Conservation (phyloP, 805 yeast genomes). For the Yarrowia sp. region DNA sequence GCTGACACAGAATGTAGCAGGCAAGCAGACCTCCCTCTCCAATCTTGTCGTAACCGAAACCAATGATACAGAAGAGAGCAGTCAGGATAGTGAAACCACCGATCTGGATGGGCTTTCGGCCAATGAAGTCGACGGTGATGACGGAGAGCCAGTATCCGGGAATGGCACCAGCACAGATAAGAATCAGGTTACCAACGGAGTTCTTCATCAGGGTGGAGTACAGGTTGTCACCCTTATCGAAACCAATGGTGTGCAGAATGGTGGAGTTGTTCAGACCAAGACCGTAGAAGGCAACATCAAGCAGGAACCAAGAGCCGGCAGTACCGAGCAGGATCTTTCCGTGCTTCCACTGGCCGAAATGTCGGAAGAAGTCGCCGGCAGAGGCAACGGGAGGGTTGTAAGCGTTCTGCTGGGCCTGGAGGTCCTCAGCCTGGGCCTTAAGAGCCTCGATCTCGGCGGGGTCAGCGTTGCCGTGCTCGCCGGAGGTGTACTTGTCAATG, state of each 20-base stretch:
- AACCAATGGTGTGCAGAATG: slow-evolving; percentile 48
- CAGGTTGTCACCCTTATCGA: slow-evolving; percentile 65
- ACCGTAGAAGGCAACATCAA: slow-evolving; percentile 65
- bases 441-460: slow-evolving; percentile 46
- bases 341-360: slow-evolving; percentile 84
- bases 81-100: slow-evolving; percentile 58
- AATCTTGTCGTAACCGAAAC: slow-evolving; percentile 49
- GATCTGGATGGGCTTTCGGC: slow-evolving; percentile 58
- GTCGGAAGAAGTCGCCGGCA: slow-evolving; percentile 63
- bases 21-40: slow-evolving; percentile 44
- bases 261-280: slow-evolving; percentile 56
- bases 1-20: slow-evolving; percentile 57
- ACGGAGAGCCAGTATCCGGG: slow-evolving; percentile 64
- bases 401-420: slow-evolving; percentile 46
- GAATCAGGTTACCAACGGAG: slow-evolving; percentile 83
- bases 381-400: slow-evolving; percentile 71
- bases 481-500: slow-evolving; percentile 46
- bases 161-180: slow-evolving; percentile 86
- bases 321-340: slow-evolving; percentile 66
- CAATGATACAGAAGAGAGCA: slow-evolving; percentile 54
- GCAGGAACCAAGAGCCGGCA: slow-evolving; percentile 59
- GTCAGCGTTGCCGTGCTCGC: slow-evolving; percentile 52
- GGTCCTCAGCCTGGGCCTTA: slow-evolving; percentile 53
- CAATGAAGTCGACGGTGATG: slow-evolving; percentile 53
- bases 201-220: slow-evolving; percentile 49